Conservation (phyloP, 192 early-diverging fungal genomes). For the Backusella psychrophila region DNA sequence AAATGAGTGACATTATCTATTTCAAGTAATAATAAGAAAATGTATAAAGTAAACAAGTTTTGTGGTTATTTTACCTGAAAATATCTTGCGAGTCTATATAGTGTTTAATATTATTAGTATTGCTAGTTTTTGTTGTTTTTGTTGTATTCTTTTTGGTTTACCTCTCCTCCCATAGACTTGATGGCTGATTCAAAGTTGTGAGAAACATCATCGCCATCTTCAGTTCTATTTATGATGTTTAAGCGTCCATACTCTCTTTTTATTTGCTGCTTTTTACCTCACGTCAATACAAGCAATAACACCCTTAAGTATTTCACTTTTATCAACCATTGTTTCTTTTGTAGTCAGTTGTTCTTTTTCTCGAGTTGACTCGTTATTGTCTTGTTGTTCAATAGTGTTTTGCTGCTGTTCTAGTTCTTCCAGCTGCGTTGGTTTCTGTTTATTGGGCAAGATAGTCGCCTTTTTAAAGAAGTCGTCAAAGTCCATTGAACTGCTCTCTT, state of each 20-base stretch:
- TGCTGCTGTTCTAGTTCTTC: background rate
- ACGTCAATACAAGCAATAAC: slow-evolving; percentile 30
- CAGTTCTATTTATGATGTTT: slow-evolving; percentile 22
- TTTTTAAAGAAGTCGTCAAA: background rate
- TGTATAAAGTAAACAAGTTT: background rate
- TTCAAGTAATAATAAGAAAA: background rate
- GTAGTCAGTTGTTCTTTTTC: background rate
- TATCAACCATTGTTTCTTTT: background rate
- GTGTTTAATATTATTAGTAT: background rate
- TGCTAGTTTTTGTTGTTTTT: background rate
- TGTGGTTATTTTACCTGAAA: slow-evolving; percentile 8
- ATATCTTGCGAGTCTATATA: slow-evolving; percentile 18
- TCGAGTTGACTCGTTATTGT: background rate
- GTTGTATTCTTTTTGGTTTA: slow-evolving; percentile 4
- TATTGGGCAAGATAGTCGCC: background rate
- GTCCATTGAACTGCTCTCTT: background rate
- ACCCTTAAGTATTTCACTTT: slow-evolving; percentile 3
- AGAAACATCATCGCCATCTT: slow-evolving; percentile 37
- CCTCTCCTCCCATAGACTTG: slow-evolving; percentile 33
- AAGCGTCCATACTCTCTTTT: background rate
- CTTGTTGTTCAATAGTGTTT: background rate
- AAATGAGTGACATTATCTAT: slow-evolving; percentile 33
- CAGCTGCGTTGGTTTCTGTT: background rate
- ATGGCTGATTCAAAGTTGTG: slow-evolving; percentile 28
- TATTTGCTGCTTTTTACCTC: slow-evolving; percentile 7